Base-by-base conservation (phyloP, 768 basidiomycete species). In the Gymnopilus dilepis region DNA sequence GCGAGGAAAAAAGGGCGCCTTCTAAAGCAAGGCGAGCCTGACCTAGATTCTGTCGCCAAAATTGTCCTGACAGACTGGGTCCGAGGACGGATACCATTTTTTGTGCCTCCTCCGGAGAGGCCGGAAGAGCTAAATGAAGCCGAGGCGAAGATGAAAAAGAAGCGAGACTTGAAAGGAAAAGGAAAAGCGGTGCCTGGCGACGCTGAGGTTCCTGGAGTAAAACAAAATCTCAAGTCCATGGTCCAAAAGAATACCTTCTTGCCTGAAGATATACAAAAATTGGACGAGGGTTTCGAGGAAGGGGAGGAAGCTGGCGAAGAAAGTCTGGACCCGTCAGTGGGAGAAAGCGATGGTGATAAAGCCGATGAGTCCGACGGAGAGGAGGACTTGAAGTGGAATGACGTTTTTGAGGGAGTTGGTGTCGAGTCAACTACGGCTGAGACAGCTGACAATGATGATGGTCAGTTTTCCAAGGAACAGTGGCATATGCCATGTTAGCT, bases 21-120 rank as follows among this genome's bases (percentile, higher is more conserved):
- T 59, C 81, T 97, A 63, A 95, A 94, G 70, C 94, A 95, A 51
- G 97, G 97, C 61, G 97, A 99, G 74, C 94, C 97, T 2, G 95
- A 97, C 75, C 72, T 90, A 45, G 93, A 98, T 70, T 85, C 91
- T 3, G 95, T 96, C 28, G 91, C 97, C 30, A 99, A 96, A 79
- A 96, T 99, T 73, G 80, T 99, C 48, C 76, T 99, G 70, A 93
- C 89, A 73, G 97, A 98, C 74, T 98, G 97, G 97, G 95, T 98
- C 60, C 82, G 97, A 47, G 97, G 97, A 7, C 90, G 94, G 67
- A 97, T 99, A 70, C 97, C 97, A 19, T 99, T 89, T 82, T 99
- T 98, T 70, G 95, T 95, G 37, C 73, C 90, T 12, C 97, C 97
- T 13, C 97, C 97, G 58, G 94, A 94, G 72, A 80, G 92, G 59